Conservation (phyloP, 768 basidiomycete genomes). For the Leccinum imitatum region DNA sequence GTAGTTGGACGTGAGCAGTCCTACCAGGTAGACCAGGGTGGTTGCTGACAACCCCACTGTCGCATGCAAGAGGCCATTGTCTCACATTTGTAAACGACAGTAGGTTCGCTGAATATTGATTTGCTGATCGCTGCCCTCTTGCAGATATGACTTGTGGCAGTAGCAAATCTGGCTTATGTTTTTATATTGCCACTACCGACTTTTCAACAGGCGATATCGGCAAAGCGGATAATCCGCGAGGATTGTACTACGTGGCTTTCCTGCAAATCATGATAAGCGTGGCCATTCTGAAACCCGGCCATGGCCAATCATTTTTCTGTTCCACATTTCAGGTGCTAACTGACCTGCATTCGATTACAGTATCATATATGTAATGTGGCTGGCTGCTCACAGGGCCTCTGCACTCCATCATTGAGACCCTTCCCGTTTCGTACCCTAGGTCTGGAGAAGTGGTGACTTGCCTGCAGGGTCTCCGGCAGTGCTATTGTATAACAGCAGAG, state of each 20-base stretch:
- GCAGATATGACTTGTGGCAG: no score
- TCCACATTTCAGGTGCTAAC: slow-evolving; percentile 11
- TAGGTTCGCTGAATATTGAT: no score
- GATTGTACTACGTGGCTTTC: background rate
- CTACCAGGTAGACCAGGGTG: no score
- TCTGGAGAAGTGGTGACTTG: background rate
- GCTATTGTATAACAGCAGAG: background rate
- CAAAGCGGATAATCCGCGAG: background rate
- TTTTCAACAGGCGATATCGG: background rate
- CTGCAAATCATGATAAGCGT: slow-evolving; percentile 39
- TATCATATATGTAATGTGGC: background rate
- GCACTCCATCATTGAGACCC: background rate
- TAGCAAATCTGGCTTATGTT: background rate
- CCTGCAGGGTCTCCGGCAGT: background rate
- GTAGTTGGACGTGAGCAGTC: background rate
- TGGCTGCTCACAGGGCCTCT: background rate
- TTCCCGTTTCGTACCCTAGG: background rate
- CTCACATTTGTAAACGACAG: background rate
- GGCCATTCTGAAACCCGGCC: background rate
- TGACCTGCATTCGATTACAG: background rate
- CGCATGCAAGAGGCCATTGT: background rate
- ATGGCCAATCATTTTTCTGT: background rate
- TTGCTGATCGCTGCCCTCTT: no score
- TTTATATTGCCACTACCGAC: no score
- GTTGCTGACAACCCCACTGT: background rate